Evolutionary conservation across 1,139 yeast genomes (phyloP).

Genomic region (Scheffersomyces quercinus): DNA sequence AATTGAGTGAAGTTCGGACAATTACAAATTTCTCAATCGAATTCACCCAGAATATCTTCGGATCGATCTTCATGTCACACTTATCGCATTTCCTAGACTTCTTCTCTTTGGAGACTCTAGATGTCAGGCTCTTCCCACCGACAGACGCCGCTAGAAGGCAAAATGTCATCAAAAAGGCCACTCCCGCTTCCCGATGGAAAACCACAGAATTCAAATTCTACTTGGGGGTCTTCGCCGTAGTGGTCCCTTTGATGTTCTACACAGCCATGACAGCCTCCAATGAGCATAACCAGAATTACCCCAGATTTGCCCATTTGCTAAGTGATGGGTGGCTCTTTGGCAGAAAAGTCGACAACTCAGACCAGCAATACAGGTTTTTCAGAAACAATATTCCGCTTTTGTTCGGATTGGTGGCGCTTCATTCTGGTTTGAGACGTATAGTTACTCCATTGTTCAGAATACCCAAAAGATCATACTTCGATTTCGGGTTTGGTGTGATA

Average conservation of each 20-base stretch:
- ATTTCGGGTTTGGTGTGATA: constrained; percentile 66
- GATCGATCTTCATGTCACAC: constrained; percentile 12
- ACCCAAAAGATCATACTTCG: constrained; percentile 55
- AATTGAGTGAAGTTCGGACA: neutral
- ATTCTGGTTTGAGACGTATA: constrained; percentile 49
- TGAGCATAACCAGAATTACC: constrained; percentile 76
- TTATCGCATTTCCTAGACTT: constrained; percentile 34
- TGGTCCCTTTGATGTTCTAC: constrained; percentile 79
- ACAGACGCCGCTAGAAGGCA: constrained; percentile 41
- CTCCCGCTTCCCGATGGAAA: constrained; percentile 62
- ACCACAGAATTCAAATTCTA: constrained; percentile 75
- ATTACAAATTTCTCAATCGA: neutral
- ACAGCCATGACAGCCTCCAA: constrained; percentile 83
- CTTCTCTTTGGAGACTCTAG: constrained; percentile 77
- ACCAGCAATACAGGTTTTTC: constrained; percentile 83
- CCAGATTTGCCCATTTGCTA: constrained; percentile 58
- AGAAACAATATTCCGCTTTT: constrained; percentile 75
- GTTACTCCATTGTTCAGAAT: constrained; percentile 20
- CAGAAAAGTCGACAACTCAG: constrained; percentile 85
- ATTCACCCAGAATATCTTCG: neutral
- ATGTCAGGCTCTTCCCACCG: constrained; percentile 66
- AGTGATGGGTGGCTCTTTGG: constrained; percentile 78
- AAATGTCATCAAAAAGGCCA: constrained; percentile 44
- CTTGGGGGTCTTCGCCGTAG: constrained; percentile 57
- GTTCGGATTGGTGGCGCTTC: constrained; percentile 52